These are phyloP conservation scores for Monascus ruber DNA, from an alignment of 2,329 filamentous ascomycete genomes.

Conservation along the genomic window DNA sequence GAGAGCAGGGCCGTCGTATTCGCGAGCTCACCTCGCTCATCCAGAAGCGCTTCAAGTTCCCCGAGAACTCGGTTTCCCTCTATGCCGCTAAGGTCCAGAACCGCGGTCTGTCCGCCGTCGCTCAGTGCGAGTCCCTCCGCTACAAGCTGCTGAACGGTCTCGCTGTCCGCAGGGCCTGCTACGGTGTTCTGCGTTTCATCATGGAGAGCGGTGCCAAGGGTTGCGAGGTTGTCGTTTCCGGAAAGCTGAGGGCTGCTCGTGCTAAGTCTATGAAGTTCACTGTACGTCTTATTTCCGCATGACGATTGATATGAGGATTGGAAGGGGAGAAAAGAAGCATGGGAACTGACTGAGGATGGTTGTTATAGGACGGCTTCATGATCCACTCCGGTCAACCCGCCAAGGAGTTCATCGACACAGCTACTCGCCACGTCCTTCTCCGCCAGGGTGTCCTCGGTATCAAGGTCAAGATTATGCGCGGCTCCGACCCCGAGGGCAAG, in stretches of 20 bases:
- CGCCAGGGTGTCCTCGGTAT: constrained; percentile 99
- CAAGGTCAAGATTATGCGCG: constrained; percentile 99
- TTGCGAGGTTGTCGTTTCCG: constrained; percentile 98
- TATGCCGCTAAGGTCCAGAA: constrained; percentile 99
- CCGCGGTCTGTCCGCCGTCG: constrained; percentile 98
- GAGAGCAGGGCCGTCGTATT: constrained; percentile 99
- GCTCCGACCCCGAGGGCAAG: constrained; percentile 98
- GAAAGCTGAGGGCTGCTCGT: constrained; percentile 96
- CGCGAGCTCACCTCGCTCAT: constrained; percentile 99
- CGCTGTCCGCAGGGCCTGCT: constrained; percentile 96
- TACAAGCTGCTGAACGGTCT: constrained; percentile 99
- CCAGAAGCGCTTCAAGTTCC: constrained; percentile 99
- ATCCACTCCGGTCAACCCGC: constrained; percentile 99
- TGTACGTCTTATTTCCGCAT: constrained; percentile 40
- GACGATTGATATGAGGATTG: background rate
- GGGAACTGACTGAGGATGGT: constrained; percentile 4
- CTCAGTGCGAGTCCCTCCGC: constrained; percentile 99
- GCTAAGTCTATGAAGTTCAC: constrained; percentile 99
- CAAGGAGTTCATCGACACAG: constrained; percentile 98
- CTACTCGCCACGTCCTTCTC: constrained; percentile 98
- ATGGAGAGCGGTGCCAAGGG: constrained; percentile 99
- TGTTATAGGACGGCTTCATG: constrained; percentile 83
- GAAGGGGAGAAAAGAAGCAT: background rate
- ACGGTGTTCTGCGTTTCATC: constrained; percentile 99
- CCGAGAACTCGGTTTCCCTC: constrained; percentile 98